Conservation (phyloP, 495 filamentous ascomycete genomes). For the Diplogelasinospora grovesii region DNA sequence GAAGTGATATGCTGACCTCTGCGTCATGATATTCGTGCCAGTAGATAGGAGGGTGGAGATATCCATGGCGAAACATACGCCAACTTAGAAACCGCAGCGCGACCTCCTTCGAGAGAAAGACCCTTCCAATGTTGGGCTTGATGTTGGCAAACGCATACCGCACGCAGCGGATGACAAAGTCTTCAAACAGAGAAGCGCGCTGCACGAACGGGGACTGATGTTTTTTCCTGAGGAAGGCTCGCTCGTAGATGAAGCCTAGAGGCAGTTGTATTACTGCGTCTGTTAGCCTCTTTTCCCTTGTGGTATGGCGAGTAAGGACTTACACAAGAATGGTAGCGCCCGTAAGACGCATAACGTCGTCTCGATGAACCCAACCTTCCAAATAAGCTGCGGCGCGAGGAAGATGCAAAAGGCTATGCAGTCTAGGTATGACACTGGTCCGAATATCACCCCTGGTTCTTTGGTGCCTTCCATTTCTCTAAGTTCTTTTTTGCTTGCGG, state of each 20-base stretch:
- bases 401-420: slow-evolving; percentile 61
- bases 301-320: slow-evolving; percentile 19
- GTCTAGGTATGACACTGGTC: slow-evolving; percentile 63
- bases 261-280: slow-evolving; percentile 58
- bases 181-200: slow-evolving; percentile 61
- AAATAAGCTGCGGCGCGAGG: slow-evolving; percentile 57
- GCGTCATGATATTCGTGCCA: slow-evolving; percentile 55
- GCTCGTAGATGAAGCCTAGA: slow-evolving; percentile 47
- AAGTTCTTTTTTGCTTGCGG: too few relatives aligned
- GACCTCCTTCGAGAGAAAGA: slow-evolving; percentile 70
- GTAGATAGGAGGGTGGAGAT: slow-evolving; percentile 47
- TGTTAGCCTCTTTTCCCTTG: slow-evolving; percentile 27
- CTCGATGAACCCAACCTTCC: slow-evolving; percentile 49
- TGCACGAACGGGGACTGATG: slow-evolving; percentile 55
- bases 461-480: too few relatives aligned
- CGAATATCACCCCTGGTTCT: slow-evolving; percentile 41
- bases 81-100: slow-evolving; percentile 66
- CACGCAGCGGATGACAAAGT: slow-evolving; percentile 65
- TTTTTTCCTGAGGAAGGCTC: slow-evolving; percentile 41
- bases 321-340: slow-evolving; percentile 67
- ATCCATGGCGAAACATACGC: slow-evolving; percentile 65
- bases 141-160: slow-evolving; percentile 69
- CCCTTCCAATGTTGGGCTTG: slow-evolving; percentile 55
- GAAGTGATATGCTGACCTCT: slow-evolving; percentile 7
- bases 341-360: slow-evolving; percentile 49